Conservation (phyloP, 306 rosid species). For the Fragaria vesca region DNA sequence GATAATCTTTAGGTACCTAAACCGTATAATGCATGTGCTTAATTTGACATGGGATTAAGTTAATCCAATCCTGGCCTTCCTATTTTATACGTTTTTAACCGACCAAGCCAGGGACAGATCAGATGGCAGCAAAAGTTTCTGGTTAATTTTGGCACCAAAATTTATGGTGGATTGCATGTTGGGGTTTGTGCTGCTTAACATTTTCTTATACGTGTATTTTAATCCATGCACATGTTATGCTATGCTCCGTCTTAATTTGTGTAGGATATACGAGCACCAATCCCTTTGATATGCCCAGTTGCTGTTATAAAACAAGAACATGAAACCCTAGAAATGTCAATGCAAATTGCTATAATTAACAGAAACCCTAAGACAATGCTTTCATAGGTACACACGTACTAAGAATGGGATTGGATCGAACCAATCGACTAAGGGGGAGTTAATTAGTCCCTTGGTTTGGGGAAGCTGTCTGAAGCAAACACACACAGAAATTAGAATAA, state of each 20-base stretch:
- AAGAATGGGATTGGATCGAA: constrained; percentile 14
- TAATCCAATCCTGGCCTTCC: neutral
- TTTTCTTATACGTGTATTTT: neutral
- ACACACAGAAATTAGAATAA: neutral
- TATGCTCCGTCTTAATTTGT: neutral
- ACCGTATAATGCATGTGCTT: constrained; percentile 11
- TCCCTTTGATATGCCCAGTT: neutral
- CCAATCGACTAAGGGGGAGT: neutral
- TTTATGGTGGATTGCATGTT: constrained; percentile 25
- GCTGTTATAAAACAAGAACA: neutral
- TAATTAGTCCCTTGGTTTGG: constrained; percentile 32
- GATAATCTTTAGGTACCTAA: neutral
- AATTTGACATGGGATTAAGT: neutral
- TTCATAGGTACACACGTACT: neutral
- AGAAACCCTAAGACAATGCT: constrained; percentile 3
- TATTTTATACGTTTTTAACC: constrained; percentile 1
- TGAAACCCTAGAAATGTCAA: neutral
- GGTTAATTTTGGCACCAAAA: constrained; percentile 9
- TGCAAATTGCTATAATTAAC: neutral
- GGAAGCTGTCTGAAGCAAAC: constrained; percentile 21
- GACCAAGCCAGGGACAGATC: constrained; percentile 26
- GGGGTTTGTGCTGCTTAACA: constrained; percentile 3
- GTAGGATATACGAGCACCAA: neutral
- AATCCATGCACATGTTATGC: constrained; percentile 8
- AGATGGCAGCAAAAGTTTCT: constrained; percentile 13